Evolutionary conservation across 2,329 filamentous ascomycete species (phyloP), one percentile per base, ranked within the genome.

Genomic region (Pseudophaeomoniella oleicola): DNA sequence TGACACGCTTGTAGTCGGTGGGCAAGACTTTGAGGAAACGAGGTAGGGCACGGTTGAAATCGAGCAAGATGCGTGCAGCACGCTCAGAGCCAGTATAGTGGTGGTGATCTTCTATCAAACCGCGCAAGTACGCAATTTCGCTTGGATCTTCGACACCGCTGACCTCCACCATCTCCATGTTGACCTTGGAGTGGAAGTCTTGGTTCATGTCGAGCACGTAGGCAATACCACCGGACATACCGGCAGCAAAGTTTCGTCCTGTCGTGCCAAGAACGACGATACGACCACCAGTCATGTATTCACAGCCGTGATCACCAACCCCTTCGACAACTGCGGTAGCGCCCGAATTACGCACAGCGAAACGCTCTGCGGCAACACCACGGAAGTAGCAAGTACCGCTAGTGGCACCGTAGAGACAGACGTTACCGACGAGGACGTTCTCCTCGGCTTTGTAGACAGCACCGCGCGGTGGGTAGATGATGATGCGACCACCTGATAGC

Each of bases 201-300:
- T 81, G 73, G 56, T 88, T 74, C 53, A 90, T 80, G 53, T 96
- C 88, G 18, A 96, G 74, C 37, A 94, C 76, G 52, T 94, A 96
- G 13, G 87, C 87, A 51, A 96, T 94, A 69, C 88, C 88, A 54
- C 88, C 88, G 52, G 87, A 94, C 88, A 96, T 96, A 69, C 88
- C 88, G 42, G 88, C 88, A 50, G 87, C 88, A 54, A 96, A 96
- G 69, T 96, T 96, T 50, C 88, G 87, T 32, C 88, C 88, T 54
- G 86, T 94, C 51, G 74, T 76, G 40, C 88, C 88, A 34, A 96
- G 72, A 52, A 93, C 72, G 45, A 96, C 66, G 35, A 94, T 71
- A 54, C 87, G 84, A 55, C 88, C 88, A 56, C 88, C 88, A 52
- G 88, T 94, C 88, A 96, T 96, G 72, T 96, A 96, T 69, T 96